Evolutionary conservation across 1,284 basidiomycete species (phyloP).

Genomic region (Trichosporon ovoides): DNA sequence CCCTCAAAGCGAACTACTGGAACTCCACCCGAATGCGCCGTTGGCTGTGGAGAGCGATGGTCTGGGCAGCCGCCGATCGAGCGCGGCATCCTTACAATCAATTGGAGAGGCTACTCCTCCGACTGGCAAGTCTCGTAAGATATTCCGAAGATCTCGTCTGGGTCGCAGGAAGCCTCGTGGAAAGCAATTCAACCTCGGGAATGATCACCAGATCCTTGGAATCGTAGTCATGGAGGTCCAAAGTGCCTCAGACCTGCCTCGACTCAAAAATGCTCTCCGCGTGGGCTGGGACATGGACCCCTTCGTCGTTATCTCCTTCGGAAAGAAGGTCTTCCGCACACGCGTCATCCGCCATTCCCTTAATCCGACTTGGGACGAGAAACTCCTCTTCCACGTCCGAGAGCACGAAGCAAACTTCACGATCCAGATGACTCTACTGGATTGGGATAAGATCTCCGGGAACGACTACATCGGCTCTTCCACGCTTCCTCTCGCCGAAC

Average conservation of each 20-base stretch:
- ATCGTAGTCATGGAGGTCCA: slow-evolving; percentile 80
- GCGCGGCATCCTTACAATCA: neutral
- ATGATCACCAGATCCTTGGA: slow-evolving; percentile 64
- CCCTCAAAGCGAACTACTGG: neutral
- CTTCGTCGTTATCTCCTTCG: slow-evolving; percentile 91
- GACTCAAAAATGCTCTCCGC: slow-evolving; percentile 62
- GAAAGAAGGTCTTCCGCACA: slow-evolving; percentile 94
- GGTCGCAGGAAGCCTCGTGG: slow-evolving; percentile 9
- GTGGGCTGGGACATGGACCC: slow-evolving; percentile 80
- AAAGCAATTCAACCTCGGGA: slow-evolving; percentile 61
- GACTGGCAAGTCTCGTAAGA: neutral
- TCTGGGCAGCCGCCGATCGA: neutral
- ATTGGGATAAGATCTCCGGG: slow-evolving; percentile 80
- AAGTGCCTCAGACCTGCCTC: slow-evolving; percentile 74
- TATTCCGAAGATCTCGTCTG: slow-evolving; percentile 9
- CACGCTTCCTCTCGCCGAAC: slow-evolving; percentile 61
- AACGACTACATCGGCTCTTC: slow-evolving; percentile 83
- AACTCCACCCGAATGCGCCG: neutral
- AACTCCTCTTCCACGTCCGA: slow-evolving; percentile 89
- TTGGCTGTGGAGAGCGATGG: neutral
- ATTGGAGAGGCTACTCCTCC: neutral
- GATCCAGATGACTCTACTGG: slow-evolving; percentile 73
- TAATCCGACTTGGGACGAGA: slow-evolving; percentile 92
- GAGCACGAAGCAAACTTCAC: slow-evolving; percentile 74
- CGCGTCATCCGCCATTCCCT: slow-evolving; percentile 81